phyloP scores from a whole-genome alignment of 208 protist species.

The Porcisia deanei region DNA sequence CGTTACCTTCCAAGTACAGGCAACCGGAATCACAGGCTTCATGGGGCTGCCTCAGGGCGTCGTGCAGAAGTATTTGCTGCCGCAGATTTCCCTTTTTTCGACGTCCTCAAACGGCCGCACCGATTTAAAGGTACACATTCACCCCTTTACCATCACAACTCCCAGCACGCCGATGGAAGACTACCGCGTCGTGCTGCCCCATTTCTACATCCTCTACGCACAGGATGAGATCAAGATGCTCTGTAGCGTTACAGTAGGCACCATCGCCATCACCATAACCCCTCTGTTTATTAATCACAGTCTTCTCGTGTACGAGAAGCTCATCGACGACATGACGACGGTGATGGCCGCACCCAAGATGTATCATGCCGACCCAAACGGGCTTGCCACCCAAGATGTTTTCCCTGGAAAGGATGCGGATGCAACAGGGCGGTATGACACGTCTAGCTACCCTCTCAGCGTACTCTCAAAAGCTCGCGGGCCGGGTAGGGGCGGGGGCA shows the following conservation, averaged over 20 bases:
- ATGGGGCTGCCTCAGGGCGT: conserved; percentile 64
- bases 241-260: conserved; percentile 62
- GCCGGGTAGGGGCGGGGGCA: not conserved
- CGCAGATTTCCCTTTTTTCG: conserved; percentile 59
- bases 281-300: conserved; percentile 82
- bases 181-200: conserved; percentile 66
- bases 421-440: conserved; percentile 3
- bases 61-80: conserved; percentile 52
- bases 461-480: not conserved
- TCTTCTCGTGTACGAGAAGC: conserved; percentile 62
- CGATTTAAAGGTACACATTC: conserved; percentile 66
- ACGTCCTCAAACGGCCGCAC: conserved; percentile 62
- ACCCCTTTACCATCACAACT: conserved; percentile 70
- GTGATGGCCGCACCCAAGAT: conserved; percentile 30
- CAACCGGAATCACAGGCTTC: conserved; percentile 53
- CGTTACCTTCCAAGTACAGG: conserved; percentile 50
- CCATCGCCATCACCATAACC: conserved; percentile 73
- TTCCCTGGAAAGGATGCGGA: not conserved
- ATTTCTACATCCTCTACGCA: conserved; percentile 70
- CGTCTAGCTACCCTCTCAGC: not conserved
- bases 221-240: conserved; percentile 64
- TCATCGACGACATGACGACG: conserved; percentile 42
- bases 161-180: conserved; percentile 32
- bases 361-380: conserved; percentile 5
- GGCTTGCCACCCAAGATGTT: not conserved